Base-by-base conservation (phyloP, 2,329 filamentous ascomycete species). In the Aspergillus sojae region DNA sequence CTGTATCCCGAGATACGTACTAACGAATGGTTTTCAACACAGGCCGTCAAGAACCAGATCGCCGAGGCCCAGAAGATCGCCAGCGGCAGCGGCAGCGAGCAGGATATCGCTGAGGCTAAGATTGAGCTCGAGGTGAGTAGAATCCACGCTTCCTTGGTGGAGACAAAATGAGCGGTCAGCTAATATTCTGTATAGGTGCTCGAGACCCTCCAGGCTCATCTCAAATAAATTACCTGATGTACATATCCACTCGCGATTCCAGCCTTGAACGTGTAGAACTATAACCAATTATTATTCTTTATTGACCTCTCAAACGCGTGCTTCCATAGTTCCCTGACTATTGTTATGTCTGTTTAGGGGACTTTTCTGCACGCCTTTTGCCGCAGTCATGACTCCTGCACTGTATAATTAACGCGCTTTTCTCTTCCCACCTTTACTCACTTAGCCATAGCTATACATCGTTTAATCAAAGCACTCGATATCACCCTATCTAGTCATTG, bases 51-150 rank as follows among this genome's bases (percentile, higher is more conserved):
- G 78, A 88, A 90, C 77, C 94, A 97, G 85, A 93, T 98, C 75
- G 83, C 92, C 66, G 95, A 99, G 85, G 93, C 94, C 70, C 92
- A 97, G 84, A 98, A 97, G 89, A 90, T 98, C 78, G 93, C 90
- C 74, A 89, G 83, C 80, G 95, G 95, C 77, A 89, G 85, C 78
- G 95, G 94, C 77, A 97, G 93, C 81, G 95, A 97, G 88, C 90
- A 93, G 84, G 95, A 98, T 78, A 92, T 98, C 82, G 94, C 94
- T 70, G 95, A 99, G 89, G 95, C 95, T 72, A 98, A 97, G 89
- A 94, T 99, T 80, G 94, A 98, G 87, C 84, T 99, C 73, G 95
- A 99, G 93, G 94, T 97, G 82, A 78, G 85, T 73, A 43, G 60
- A 59, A 32, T 34, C 28, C 48, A 30, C 3, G 26, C 21, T 32